phyloP scores from a whole-genome alignment of 163 green algal species.

The Chlorella variabilis region DNA sequence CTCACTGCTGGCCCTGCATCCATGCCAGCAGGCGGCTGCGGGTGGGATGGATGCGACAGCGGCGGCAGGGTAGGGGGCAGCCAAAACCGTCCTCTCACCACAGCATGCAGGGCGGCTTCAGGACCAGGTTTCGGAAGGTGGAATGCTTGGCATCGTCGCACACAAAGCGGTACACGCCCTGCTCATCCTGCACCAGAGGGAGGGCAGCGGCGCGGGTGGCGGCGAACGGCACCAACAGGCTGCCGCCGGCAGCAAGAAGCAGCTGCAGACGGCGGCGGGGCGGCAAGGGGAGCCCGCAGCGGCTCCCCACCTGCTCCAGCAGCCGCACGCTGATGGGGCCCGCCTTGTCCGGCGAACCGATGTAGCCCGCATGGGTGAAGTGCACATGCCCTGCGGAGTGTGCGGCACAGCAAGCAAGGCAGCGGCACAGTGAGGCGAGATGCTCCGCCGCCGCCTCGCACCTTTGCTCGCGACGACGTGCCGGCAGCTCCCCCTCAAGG shows the following conservation, averaged over 20 bases:
- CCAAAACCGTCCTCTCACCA: not conserved
- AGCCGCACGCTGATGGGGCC: conserved; percentile 12
- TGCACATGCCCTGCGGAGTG: conserved; percentile 10
- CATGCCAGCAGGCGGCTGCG: not conserved
- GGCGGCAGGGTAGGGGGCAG: too few relatives aligned
- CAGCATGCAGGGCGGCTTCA: conserved; percentile 32
- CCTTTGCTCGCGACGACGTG: too few relatives aligned
- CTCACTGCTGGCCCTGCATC: conserved; percentile 15
- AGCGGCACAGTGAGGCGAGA: too few relatives aligned
- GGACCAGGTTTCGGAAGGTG: conserved; percentile 12
- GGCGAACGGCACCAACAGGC: too few relatives aligned
- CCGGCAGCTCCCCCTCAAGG: too few relatives aligned
- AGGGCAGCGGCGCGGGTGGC: too few relatives aligned
- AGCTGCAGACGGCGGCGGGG: too few relatives aligned
- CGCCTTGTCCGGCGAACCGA: not conserved
- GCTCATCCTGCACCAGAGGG: not conserved
- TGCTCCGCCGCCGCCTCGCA: too few relatives aligned
- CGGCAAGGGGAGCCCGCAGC: too few relatives aligned
- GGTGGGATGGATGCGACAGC: too few relatives aligned
- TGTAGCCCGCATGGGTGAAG: conserved; percentile 32
- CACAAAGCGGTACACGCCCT: conserved; percentile 16
- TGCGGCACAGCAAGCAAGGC: too few relatives aligned
- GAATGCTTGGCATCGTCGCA: conserved; percentile 4
- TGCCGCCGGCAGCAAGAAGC: too few relatives aligned
- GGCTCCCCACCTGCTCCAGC: not conserved